Evolutionary conservation across 371 early-diverging fungal genomes (phyloP), one percentile per base, ranked within the genome.

Genomic region (Mucor velutinosus): DNA sequence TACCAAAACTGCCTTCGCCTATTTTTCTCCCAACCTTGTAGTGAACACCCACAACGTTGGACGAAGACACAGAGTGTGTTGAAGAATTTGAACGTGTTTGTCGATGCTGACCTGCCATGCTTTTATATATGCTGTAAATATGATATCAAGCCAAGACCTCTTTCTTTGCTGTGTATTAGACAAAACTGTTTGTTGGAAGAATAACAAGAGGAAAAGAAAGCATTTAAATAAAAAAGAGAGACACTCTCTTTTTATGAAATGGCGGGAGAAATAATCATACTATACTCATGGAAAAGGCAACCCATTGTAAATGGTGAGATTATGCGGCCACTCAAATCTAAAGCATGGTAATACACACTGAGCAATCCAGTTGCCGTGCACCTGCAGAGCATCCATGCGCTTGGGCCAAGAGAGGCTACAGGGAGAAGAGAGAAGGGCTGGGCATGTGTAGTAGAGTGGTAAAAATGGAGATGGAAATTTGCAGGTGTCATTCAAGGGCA

Each of bases 1-100:
- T 91, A 53, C 97, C 97, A 86, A 97, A 97, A 68, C 90, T 90
- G 21, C 97, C 97, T 79, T 97, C 97, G 51, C 97, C 97, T 83
- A 97, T 95, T 85, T 94, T 94, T 77, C 90, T 91, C 51, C 96
- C 96, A 30, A 97, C 95, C 70, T 87, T 90, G 79, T 93, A 97
- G 73, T 96, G 97, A 19, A 94, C 94, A 8, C 97, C 97, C 32
- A 97, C 95, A 30, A 87, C 85, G 65, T 86, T 87, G 58, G 71
- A 68, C 27, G 71, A 63, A 37, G 71, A 67, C 8, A 71, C 71
- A 55, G 67, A 66, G 58, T 59, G 35, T 35, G 69, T 59, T 56
- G 58, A 61, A 55, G 58, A 61, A 49, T 45, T 73, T 29, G 65
- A 51, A 56, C 69, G 69, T 65, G 70, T 60, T 60, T 66, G 70